These are phyloP conservation scores for Aspergillus puulaauensis DNA, from an alignment of 2,329 filamentous ascomycete genomes.

Conservation along the genomic window DNA sequence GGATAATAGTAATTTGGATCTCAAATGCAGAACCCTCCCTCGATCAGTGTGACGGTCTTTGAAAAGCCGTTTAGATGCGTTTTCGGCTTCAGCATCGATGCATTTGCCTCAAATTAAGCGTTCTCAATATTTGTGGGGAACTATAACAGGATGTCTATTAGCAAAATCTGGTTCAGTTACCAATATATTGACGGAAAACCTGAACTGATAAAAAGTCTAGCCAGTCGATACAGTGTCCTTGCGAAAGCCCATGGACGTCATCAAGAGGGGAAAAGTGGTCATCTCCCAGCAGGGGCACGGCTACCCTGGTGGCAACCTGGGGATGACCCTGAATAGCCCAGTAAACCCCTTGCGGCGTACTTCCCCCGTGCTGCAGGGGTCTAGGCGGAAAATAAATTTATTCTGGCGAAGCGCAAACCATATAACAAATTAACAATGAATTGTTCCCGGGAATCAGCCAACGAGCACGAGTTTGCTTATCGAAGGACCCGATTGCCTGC, in stretches of 20 bases:
- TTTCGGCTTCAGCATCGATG: background rate
- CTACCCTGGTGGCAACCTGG: constrained; percentile 14
- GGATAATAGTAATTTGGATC: background rate
- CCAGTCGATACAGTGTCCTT: background rate
- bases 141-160: background rate
- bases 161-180: background rate
- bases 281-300: constrained; percentile 11
- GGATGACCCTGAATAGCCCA: constrained; percentile 19
- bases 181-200: constrained; percentile 3
- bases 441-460: background rate
- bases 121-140: background rate
- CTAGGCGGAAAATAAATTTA: background rate
- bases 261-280: constrained; percentile 7
- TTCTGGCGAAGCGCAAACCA: background rate
- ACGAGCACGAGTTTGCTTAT: background rate
- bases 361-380: constrained; percentile 25
- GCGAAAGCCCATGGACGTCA: constrained; percentile 9
- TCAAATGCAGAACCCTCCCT: background rate
- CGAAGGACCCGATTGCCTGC: background rate
- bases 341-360: constrained; percentile 26
- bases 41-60: background rate
- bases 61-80: background rate
- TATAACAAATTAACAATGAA: background rate
- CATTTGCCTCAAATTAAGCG: background rate
- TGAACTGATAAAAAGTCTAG: background rate